Base-by-base conservation (phyloP, 2,329 filamentous ascomycete genomes). In the Phialophora macrospora region DNA sequence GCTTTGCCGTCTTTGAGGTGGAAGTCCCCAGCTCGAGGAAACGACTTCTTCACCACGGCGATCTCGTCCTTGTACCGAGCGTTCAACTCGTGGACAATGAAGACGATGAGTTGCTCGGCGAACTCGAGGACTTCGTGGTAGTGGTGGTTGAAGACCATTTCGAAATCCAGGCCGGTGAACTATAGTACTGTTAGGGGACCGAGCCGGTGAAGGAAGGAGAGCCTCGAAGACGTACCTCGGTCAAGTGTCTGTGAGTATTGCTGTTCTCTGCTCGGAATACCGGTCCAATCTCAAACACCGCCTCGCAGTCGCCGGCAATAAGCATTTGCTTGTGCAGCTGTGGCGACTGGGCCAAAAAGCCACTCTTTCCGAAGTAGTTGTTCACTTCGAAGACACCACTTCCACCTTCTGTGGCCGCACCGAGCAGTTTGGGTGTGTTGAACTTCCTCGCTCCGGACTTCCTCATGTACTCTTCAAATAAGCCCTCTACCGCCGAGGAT, bases 321-420 rank as follows among this genome's bases (percentile, higher is more conserved):
- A 87, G 82, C 85, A 89, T 88, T 74, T 89, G 87, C 80, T 89
- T 89, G 80, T 87, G 86, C 68, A 89, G 80, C 73, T 89, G 87
- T 7, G 87, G 87, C 46, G 83, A 86, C 73, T 89, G 87, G 2
- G 87, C 86, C 48, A 89, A 80, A 75, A 84, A 89, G 28, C 92
- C 94, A 70, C 90, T 87, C 74, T 90, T 87, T 71, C 90, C 91
- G 77, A 98, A 98, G 80, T 98, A 98, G 51, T 89, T 88, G 57
- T 54, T 65, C 72, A 98, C 83, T 73, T 89, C 85, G 78, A 99
- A 98, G 48, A 98, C 94, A 76, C 94, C 96, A 72, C 88, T 88
- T 70, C 95, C 95, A 73, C 95, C 94, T 80, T 99, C 95, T 3
- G 92, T 95, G 4, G 95, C 91, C 14, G 94, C 90, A 57, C 90